Base-by-base conservation (phyloP, 1,139 yeast genomes). In the Kurtzmaniella quercitrusa region DNA sequence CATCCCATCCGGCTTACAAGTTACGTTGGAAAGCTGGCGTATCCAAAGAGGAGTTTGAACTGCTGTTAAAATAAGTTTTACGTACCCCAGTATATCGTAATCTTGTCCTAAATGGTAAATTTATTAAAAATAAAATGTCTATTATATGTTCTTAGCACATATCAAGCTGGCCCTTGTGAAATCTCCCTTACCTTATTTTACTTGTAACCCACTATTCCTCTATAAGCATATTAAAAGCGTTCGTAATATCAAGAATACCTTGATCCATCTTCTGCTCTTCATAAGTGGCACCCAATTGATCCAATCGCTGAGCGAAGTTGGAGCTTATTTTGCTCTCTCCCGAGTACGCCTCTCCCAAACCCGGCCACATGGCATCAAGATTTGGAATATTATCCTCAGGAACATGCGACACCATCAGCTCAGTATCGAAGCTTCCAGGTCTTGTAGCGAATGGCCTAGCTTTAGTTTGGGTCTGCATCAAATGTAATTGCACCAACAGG, bases 401-500 rank as follows among this genome's bases (percentile, higher is more conserved):
- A 35, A 62, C 69, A 50, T 71, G 74, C 2, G 80, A 74, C 48
- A 75, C 57, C 33, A 78, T 60, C 54, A 79, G 71, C 19, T 75
- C 75, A 15, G 78, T 65, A 46, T 77, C 84, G 47, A 69, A 66
- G 16, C 34, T 30, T 16, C 18, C 17, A 19, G 37, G 6, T 8
- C 14, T 34, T 17, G 46, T 30, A n/a, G 32, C 2, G n/a, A n/a
- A 34, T 17, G 19, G 17, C 17, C 16, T 12, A 14, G 16, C 18
- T 16, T 30, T 30, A 32, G 22, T 35, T 9, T 21, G 40, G 2
- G 37, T 21, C 18, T 42, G 36, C 19, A 45, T 39, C 36, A 45
- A 48, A 38, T 55, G 53, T 50, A 85, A 67, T 51, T 80, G 89
- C 20, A 87, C 82, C 55, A 80, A 74, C 45, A 88, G 82, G 38